Percentiles rank a stretch among this genome's conserved stretches.
These are phyloP conservation scores for Dispira simplex DNA, from an alignment of 192 early-diverging fungal species.

Conservation along the genomic window DNA sequence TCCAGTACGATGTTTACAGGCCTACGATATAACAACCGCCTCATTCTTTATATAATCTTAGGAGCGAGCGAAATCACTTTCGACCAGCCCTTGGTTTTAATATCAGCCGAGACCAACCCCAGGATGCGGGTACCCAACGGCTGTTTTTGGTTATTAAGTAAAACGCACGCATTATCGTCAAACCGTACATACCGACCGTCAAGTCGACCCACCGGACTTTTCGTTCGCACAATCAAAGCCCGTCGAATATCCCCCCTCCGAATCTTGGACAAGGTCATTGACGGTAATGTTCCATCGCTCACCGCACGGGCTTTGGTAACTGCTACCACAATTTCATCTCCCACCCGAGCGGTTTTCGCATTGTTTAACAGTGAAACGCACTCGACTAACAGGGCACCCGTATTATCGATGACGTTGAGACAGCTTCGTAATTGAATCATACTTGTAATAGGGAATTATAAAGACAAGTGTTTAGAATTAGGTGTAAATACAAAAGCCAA, in stretches of 20 bases:
- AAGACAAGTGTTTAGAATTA: no score
- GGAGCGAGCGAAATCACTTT: slow-evolving; percentile 91
- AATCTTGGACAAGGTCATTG: slow-evolving; percentile 45
- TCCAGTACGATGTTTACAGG: no score
- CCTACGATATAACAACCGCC: neutral
- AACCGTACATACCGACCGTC: slow-evolving; percentile 88
- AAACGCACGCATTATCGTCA: slow-evolving; percentile 93
- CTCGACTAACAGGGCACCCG: slow-evolving; percentile 82
- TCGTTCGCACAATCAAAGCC: slow-evolving; percentile 79
- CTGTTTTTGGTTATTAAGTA: slow-evolving; percentile 87
- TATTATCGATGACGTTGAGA: slow-evolving; percentile 94
- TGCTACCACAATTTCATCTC: slow-evolving; percentile 91
- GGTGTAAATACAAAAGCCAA: no score
- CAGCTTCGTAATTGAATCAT: slow-evolving; percentile 74
- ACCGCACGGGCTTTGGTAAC: slow-evolving; percentile 84
- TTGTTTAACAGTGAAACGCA: slow-evolving; percentile 85
- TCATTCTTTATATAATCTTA: slow-evolving; percentile 49
- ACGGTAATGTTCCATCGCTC: slow-evolving; percentile 33
- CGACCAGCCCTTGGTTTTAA: slow-evolving; percentile 88
- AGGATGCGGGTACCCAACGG: slow-evolving; percentile 88
- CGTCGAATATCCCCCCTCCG: slow-evolving; percentile 91
- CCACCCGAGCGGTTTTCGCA: slow-evolving; percentile 52
- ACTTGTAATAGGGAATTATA: neutral
- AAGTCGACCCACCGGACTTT: slow-evolving; percentile 71
- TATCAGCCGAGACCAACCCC: slow-evolving; percentile 77